These are phyloP conservation scores for Globisporangium paddicum DNA, from an alignment of 352 stramenopile genomes.

Conservation along the genomic window DNA sequence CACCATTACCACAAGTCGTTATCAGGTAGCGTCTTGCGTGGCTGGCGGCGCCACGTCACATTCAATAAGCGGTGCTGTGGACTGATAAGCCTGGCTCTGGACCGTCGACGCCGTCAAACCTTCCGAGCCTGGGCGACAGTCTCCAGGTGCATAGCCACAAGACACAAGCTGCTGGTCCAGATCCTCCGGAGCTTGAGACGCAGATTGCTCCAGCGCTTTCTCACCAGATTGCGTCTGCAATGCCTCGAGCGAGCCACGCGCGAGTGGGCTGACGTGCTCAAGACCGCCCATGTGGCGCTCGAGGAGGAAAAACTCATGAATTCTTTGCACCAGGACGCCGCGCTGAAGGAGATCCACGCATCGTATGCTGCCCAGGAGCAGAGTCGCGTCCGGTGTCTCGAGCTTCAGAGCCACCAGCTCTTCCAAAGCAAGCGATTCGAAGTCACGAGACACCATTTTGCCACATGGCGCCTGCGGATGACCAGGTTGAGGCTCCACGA, in stretches of 20 bases:
- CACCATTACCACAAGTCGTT: slow-evolving; percentile 15
- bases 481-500: slow-evolving; percentile 9
- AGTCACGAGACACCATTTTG: slow-evolving; percentile 13
- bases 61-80: not conserved
- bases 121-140: slow-evolving; percentile 9
- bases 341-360: slow-evolving; percentile 26
- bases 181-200: not conserved
- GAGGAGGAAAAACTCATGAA: slow-evolving; percentile 40
- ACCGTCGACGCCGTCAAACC: not conserved
- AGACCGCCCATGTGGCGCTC: slow-evolving; percentile 28
- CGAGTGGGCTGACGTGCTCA: slow-evolving; percentile 40
- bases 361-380: slow-evolving; percentile 20
- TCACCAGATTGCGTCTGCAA: slow-evolving; percentile 24
- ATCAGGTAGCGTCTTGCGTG: slow-evolving; percentile 13
- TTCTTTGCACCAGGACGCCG: slow-evolving; percentile 28
- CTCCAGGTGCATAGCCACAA: not conserved
- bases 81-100: not conserved
- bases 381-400: slow-evolving; percentile 13
- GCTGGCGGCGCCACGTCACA: slow-evolving; percentile 6
- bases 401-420: slow-evolving; percentile 11
- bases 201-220: not conserved
- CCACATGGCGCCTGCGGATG: slow-evolving; percentile 15
- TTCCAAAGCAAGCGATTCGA: slow-evolving; percentile 16
- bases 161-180: not conserved
- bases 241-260: slow-evolving; percentile 23